phyloP scores from a whole-genome alignment of 768 basidiomycete species.

The Suillus luteus region DNA sequence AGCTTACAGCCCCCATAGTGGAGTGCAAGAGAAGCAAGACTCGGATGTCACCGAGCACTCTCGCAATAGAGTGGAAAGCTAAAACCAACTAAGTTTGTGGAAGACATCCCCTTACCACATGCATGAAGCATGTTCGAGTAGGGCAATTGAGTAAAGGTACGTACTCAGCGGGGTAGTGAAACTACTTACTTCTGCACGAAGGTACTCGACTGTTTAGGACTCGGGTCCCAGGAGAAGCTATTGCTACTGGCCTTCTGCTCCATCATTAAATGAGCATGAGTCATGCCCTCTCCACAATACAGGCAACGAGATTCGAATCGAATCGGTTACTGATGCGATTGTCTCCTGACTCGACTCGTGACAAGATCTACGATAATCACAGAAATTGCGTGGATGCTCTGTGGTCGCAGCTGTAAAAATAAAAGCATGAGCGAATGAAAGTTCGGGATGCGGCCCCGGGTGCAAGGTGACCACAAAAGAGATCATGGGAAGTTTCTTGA shows the following conservation, averaged over 20 bases:
- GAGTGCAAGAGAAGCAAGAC: background rate
- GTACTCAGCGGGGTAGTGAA: background rate
- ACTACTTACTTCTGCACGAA: background rate
- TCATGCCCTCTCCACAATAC: background rate
- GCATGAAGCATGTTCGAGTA: background rate
- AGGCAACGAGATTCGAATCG: background rate
- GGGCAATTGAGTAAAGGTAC: background rate
- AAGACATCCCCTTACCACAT: background rate
- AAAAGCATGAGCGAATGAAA: background rate
- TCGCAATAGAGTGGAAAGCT: background rate
- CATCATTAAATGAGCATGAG: background rate
- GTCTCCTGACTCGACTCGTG: background rate
- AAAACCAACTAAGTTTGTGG: background rate
- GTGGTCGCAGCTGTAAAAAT: background rate
- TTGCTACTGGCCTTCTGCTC: background rate
- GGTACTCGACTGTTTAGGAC: background rate
- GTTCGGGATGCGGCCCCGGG: conserved; percentile 2
- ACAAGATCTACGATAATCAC: background rate
- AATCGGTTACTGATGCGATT: background rate
- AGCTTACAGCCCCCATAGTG: background rate
- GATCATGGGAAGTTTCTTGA: background rate
- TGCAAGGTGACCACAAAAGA: background rate
- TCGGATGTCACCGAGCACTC: background rate
- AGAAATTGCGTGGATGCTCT: background rate
- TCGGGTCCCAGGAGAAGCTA: background rate